Conservation (phyloP, 305 asterid species). For the Solanum aculeatissimum region DNA sequence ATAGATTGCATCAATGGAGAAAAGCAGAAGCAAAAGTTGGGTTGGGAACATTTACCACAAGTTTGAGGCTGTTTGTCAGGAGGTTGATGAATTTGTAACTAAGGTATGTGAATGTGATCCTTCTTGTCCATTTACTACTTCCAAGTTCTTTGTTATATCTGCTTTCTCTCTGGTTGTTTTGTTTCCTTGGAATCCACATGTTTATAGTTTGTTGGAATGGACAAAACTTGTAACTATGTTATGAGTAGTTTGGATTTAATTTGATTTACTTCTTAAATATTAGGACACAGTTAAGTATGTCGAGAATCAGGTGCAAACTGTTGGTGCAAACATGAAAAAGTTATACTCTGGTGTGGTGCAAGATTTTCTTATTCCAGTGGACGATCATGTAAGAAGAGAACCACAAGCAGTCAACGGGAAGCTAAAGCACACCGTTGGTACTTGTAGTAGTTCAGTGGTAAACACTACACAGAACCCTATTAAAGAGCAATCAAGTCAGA, state of each 20-base stretch:
- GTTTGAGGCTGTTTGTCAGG: conserved; percentile 26
- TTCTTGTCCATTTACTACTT: not conserved
- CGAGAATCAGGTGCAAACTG: conserved; percentile 48
- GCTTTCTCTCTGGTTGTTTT: not conserved
- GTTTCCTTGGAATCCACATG: not conserved
- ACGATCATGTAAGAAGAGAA: conserved; percentile 3
- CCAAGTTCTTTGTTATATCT: not conserved
- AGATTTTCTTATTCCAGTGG: conserved; percentile 29
- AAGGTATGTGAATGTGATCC: conserved; percentile 16
- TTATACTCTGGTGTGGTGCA: conserved; percentile 42
- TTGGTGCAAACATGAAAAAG: conserved; percentile 38
- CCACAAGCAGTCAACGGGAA: conserved; percentile 1
- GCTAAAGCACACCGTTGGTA: not conserved
- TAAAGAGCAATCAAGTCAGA: conserved; percentile 8
- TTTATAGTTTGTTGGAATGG: not conserved
- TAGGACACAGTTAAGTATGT: conserved; percentile 45
- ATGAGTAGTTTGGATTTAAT: not conserved
- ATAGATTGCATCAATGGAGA: conserved; percentile 13
- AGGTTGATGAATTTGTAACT: conserved; percentile 27
- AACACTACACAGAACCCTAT: not conserved
- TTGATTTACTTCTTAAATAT: not conserved
- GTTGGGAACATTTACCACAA: conserved; percentile 28
- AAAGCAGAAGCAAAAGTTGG: conserved; percentile 18
- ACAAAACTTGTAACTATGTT: not conserved
- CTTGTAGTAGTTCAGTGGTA: not conserved